Evolutionary conservation across 345 rosid species (phyloP).

Genomic region (Nasturtium officinale): DNA sequence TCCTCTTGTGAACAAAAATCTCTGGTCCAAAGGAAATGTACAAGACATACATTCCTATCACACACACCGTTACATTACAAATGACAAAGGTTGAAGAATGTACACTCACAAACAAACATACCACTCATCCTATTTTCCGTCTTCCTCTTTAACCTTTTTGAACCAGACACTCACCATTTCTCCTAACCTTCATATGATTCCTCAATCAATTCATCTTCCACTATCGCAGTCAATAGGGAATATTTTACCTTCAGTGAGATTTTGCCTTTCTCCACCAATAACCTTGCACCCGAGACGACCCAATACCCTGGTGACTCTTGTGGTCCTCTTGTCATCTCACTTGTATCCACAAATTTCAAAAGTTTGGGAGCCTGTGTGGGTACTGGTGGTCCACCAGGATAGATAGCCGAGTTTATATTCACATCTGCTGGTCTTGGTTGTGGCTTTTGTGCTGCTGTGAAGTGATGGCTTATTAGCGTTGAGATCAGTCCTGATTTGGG

Average conservation of each 20-base stretch:
- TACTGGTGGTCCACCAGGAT: constrained; percentile 93
- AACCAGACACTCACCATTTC: background rate
- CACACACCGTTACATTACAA: constrained; percentile 34
- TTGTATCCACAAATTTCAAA: constrained; percentile 83
- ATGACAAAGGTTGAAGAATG: constrained; percentile 25
- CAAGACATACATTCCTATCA: constrained; percentile 17
- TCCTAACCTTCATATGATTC: constrained; percentile 29
- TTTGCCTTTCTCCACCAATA: constrained; percentile 80
- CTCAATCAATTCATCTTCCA: constrained; percentile 57
- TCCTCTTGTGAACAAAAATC: background rate
- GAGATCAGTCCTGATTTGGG: constrained; percentile 87
- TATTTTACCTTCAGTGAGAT: constrained; percentile 90
- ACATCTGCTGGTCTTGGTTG: constrained; percentile 88
- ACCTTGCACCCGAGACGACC: constrained; percentile 91
- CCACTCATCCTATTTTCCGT: background rate
- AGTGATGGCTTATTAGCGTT: constrained; percentile 87
- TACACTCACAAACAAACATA: constrained; percentile 10
- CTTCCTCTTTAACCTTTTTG: background rate
- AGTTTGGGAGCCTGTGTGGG: constrained; percentile 87
- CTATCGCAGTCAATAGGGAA: constrained; percentile 65
- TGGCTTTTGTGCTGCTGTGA: constrained; percentile 77
- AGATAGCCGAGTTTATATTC: constrained; percentile 87
- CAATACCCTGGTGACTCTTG: constrained; percentile 94
- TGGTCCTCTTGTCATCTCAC: constrained; percentile 92
- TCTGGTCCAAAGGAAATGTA: constrained; percentile 14